A percentile compares a stretch with the other conserved stretches of the same genome.
These are phyloP conservation scores for Candida mattraensis DNA, from an alignment of 805 yeast genomes.

Conservation along the genomic window DNA sequence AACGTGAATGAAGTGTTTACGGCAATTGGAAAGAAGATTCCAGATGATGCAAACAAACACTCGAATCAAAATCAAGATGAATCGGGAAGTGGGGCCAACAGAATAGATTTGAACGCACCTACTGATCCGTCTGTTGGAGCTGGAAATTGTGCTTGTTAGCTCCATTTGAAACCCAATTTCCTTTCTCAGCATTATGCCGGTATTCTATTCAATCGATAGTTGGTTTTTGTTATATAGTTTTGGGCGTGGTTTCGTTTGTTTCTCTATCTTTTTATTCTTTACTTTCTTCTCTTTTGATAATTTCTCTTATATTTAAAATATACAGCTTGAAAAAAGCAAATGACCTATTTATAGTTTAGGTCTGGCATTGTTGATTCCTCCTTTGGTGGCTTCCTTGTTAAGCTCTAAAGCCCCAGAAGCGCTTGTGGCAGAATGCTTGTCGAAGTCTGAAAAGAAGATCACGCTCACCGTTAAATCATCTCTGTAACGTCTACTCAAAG, in stretches of 20 bases:
- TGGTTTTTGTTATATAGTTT: neutral
- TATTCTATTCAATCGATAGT: no score
- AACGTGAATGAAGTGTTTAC: conserved; percentile 90
- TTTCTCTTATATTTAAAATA: no score
- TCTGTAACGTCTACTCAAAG: conserved; percentile 86
- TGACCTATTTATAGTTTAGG: conserved; percentile 42
- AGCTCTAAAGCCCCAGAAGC: conserved; percentile 53
- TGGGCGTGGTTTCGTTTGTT: neutral
- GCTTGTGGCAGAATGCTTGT: conserved; percentile 39
- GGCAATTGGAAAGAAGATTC: conserved; percentile 86
- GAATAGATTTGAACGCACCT: conserved; percentile 40
- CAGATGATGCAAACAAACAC: conserved; percentile 37
- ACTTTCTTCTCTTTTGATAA: conserved; percentile 1
- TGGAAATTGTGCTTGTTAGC: conserved; percentile 37
- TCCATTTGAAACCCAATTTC: conserved; percentile 6
- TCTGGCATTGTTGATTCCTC: conserved; percentile 46
- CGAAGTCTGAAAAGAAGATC: conserved; percentile 74
- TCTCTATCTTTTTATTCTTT: neutral
- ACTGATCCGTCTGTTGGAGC: conserved; percentile 22
- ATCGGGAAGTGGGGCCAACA: conserved; percentile 16
- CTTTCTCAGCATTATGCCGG: neutral
- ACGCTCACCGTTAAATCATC: conserved; percentile 97
- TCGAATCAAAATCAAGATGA: conserved; percentile 17
- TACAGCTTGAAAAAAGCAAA: no score
- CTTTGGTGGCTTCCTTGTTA: conserved; percentile 56